These are phyloP conservation scores for Immersiella caudata DNA, from an alignment of 495 filamentous ascomycete species.

Conservation along the genomic window DNA sequence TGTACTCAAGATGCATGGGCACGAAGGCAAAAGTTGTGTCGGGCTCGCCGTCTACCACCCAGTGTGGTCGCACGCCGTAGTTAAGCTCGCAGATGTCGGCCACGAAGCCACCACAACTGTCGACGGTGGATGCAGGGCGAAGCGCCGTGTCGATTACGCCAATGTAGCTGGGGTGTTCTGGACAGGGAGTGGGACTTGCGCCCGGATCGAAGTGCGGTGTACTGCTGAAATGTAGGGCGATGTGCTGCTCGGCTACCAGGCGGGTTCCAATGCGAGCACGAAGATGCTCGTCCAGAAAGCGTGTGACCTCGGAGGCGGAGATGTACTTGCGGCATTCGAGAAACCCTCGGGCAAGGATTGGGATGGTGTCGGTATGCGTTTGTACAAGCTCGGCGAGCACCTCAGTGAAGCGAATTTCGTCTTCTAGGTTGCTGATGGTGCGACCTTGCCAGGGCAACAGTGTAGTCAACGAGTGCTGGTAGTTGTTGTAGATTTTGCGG, in stretches of 20 bases:
- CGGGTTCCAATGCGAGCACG: slow-evolving; percentile 92
- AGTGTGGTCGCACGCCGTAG: slow-evolving; percentile 83
- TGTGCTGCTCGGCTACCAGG: slow-evolving; percentile 94
- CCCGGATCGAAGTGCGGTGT: slow-evolving; percentile 63
- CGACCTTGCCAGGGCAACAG: slow-evolving; percentile 79
- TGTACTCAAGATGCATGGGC: slow-evolving; percentile 95
- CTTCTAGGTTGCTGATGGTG: slow-evolving; percentile 78
- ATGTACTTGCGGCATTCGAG: slow-evolving; percentile 91
- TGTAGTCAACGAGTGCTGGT: slow-evolving; percentile 86
- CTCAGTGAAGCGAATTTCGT: slow-evolving; percentile 86
- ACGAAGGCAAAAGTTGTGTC: slow-evolving; percentile 86
- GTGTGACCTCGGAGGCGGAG: slow-evolving; percentile 73
- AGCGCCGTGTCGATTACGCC: slow-evolving; percentile 96
- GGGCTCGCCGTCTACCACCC: slow-evolving; percentile 80
- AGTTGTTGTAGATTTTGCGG: slow-evolving; percentile 90
- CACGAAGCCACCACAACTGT: slow-evolving; percentile 83
- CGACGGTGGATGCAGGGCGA: slow-evolving; percentile 76
- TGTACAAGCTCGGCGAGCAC: slow-evolving; percentile 91
- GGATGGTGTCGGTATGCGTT: slow-evolving; percentile 92
- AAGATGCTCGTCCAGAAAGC: slow-evolving; percentile 91
- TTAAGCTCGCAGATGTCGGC: slow-evolving; percentile 95
- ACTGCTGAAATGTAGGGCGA: slow-evolving; percentile 85
- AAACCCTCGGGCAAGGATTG: slow-evolving; percentile 87
- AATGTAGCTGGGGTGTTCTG: slow-evolving; percentile 71
- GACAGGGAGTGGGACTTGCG: slow-evolving; percentile 47